Percentiles rank a stretch among this genome's conserved stretches.
phyloP scores from a whole-genome alignment of 2,329 filamentous ascomycete genomes.

The Lomentospora prolificans region DNA sequence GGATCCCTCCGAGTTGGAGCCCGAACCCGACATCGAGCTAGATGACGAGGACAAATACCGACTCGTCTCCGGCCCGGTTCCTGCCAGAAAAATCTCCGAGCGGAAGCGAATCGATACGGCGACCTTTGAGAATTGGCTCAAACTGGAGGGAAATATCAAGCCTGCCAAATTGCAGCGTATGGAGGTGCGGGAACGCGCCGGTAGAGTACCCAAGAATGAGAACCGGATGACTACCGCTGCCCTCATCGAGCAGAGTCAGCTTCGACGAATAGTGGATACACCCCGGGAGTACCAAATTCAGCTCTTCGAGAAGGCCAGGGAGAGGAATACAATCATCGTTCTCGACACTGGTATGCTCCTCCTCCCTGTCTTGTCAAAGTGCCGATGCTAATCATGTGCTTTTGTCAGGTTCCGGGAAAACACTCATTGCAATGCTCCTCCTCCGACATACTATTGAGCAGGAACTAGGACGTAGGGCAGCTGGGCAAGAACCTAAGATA shows the following conservation, averaged over 20 bases:
- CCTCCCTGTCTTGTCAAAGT: slow-evolving; percentile 5
- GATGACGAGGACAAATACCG: slow-evolving; percentile 19
- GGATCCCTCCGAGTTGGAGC: no score
- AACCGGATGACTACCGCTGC: slow-evolving; percentile 4
- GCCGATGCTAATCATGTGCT: slow-evolving; percentile 10
- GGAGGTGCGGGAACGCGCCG: neutral
- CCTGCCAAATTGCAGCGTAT: neutral
- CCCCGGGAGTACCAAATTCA: slow-evolving; percentile 88
- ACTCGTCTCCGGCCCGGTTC: slow-evolving; percentile 19
- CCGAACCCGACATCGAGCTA: slow-evolving; percentile 13
- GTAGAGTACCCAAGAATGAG: neutral
- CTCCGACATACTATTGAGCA: slow-evolving; percentile 65
- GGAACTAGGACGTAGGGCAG: slow-evolving; percentile 61
- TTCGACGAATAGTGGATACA: slow-evolving; percentile 55
- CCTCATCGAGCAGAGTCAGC: slow-evolving; percentile 18
- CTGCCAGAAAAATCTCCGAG: slow-evolving; percentile 30
- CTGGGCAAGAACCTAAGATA: slow-evolving; percentile 51
- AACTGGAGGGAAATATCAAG: slow-evolving; percentile 16
- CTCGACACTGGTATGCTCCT: slow-evolving; percentile 63
- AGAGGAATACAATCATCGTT: slow-evolving; percentile 82
- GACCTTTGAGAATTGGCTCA: slow-evolving; percentile 35
- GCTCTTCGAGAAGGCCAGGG: slow-evolving; percentile 78
- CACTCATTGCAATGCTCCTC: slow-evolving; percentile 83
- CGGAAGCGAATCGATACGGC: slow-evolving; percentile 39
- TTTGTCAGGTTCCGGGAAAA: slow-evolving; percentile 75